Evolutionary conservation across 331 rosid genomes (phyloP), one percentile per base, ranked within the genome.

Genomic region (Malus hybrid): DNA sequence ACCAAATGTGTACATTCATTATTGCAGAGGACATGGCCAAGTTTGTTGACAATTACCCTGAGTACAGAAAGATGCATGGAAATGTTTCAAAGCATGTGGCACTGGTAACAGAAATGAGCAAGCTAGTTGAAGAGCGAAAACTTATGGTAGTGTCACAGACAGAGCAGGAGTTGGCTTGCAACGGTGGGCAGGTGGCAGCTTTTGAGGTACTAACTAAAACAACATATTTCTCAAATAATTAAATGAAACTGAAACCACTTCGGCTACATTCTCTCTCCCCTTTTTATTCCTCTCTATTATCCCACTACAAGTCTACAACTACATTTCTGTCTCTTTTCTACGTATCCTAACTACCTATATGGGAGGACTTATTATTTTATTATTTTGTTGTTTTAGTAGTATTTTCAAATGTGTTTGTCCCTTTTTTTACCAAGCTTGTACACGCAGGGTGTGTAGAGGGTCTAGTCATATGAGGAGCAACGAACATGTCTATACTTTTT

Each of bases 161-260:
- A 71, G 99, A 94, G 76, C 96, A 94, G 77, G 95, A 94, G 71
- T 87, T 92, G 90, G 97, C 99, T 84, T 94, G 99, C 88, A 91
- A 84, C 77, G 99, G 96, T 70, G 95, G 97, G 75, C 95, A 94
- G 79, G 90, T 84, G 79, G 96, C 95, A 81, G 97, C 96, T 83
- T 90, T 94, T 85, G 97, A 94, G 97, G 97, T 92, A 81, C 29
- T 55, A 42, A 39, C 46, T 70, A 60, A 77, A 83, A 55, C 24
- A 55, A 19, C 34, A 19, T 29, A n/a, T 56, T 54, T 31, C n/a
- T 32, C 6, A 13, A 71, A n/a, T 32, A 69, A 72, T n/a, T 24
- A 6, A 5, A 20, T 2, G 6, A 22, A 57, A 59, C 14, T 39
- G 56, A 59, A 20, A 36, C 39, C 64, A 15, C 39, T 59, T 34